These are phyloP conservation scores for Akanthomyces lecanii DNA, from an alignment of 2,329 filamentous ascomycete genomes.

Conservation along the genomic window DNA sequence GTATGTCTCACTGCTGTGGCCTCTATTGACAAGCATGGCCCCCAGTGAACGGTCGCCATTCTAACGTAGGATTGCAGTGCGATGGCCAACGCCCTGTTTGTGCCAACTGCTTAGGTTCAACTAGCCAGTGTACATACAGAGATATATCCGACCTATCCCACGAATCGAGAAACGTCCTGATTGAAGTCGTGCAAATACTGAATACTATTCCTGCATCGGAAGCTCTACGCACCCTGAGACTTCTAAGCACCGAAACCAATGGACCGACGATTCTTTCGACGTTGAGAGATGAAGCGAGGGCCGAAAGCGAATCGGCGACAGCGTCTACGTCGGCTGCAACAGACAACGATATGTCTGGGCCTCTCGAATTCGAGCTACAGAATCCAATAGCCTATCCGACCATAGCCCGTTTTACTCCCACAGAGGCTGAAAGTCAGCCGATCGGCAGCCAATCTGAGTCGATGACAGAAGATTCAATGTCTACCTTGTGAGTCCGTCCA, in stretches of 20 bases:
- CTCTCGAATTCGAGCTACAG: conserved; percentile 25
- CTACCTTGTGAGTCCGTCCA: not conserved
- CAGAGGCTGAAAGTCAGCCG: not conserved
- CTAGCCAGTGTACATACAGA: conserved; percentile 20
- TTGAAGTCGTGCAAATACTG: conserved; percentile 26
- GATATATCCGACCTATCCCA: conserved; percentile 18
- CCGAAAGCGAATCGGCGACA: not conserved
- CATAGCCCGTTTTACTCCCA: conserved; percentile 14
- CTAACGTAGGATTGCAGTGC: conserved; percentile 19
- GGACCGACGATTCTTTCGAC: conserved; percentile 22
- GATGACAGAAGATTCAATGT: not conserved
- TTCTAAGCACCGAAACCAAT: conserved; percentile 23
- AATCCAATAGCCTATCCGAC: conserved; percentile 24
- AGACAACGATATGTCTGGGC: conserved; percentile 15
- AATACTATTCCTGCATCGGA: conserved; percentile 22
- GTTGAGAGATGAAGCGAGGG: conserved; percentile 16
- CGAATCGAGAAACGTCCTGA: conserved; percentile 14
- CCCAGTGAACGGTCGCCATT: not conserved
- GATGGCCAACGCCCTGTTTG: conserved; percentile 23
- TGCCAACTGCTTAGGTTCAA: conserved; percentile 20
- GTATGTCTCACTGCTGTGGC: conserved; percentile 17
- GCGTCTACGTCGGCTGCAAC: not conserved
- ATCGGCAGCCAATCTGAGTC: not conserved
- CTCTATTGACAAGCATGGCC: not conserved
- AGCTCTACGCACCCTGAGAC: conserved; percentile 21